Conservation (phyloP, 2,329 filamentous ascomycete species). For the Alternaria triticina region DNA sequence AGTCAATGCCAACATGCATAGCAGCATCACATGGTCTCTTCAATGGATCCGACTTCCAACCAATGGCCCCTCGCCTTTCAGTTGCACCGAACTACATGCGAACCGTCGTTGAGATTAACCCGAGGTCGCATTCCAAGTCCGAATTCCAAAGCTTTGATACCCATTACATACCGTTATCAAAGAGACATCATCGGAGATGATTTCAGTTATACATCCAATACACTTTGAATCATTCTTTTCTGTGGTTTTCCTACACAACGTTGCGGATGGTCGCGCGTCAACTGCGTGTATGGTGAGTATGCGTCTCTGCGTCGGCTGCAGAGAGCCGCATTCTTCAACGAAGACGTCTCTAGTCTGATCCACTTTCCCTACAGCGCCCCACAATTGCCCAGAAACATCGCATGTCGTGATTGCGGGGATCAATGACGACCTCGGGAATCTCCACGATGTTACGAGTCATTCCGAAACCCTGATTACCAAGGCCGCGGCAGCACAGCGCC, state of each 20-base stretch:
- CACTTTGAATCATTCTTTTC: background rate
- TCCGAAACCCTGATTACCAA: background rate
- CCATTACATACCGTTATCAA: background rate
- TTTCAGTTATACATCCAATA: background rate
- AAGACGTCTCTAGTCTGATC: conserved; percentile 3
- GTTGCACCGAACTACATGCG: background rate
- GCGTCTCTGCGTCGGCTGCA: background rate
- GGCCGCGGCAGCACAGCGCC: background rate
- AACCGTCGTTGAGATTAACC: background rate
- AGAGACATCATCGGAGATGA: no score
- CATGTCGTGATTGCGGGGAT: conserved; percentile 18
- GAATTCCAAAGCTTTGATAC: background rate
- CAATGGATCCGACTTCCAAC: background rate
- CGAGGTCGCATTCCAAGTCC: background rate
- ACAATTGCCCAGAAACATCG: background rate
- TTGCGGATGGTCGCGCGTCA: background rate
- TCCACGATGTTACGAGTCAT: conserved; percentile 1
- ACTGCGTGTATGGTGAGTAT: background rate
- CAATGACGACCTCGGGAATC: conserved; percentile 10
- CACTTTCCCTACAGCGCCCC: background rate
- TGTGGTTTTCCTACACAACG: background rate
- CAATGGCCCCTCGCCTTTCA: background rate
- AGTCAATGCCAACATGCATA: background rate
- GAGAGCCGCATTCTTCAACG: background rate
- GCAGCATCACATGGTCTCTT: background rate